Conservation (phyloP, 495 filamentous ascomycete species). For the Penicillium soppii region DNA sequence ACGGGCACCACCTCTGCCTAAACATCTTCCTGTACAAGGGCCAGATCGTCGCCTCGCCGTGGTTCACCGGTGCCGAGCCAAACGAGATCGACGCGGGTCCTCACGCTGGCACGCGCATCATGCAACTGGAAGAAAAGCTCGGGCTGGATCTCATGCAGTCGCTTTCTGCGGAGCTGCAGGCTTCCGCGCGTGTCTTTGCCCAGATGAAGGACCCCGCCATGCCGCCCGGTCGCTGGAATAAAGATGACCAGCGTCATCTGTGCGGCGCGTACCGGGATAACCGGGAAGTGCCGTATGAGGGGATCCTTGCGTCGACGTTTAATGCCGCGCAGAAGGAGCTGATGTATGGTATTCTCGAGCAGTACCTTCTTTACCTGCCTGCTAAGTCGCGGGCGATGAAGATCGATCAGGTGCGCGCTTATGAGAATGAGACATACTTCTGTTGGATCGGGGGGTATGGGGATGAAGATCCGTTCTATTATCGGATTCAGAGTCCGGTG, state of each 20-base stretch:
- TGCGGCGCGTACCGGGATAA: slow-evolving; percentile 77
- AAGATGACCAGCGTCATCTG: slow-evolving; percentile 69
- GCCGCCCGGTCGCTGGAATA: slow-evolving; percentile 70
- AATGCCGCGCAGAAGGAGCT: slow-evolving; percentile 45
- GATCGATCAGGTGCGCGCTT: slow-evolving; percentile 48
- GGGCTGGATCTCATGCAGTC: slow-evolving; percentile 68
- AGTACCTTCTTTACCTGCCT: slow-evolving; percentile 67
- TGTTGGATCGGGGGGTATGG: slow-evolving; percentile 70
- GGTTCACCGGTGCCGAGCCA: slow-evolving; percentile 77
- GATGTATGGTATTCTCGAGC: slow-evolving; percentile 54
- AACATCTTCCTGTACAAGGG: slow-evolving; percentile 60
- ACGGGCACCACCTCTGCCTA: slow-evolving; percentile 74
- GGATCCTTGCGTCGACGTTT: slow-evolving; percentile 49
- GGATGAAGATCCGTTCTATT: slow-evolving; percentile 72
- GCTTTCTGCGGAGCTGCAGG: slow-evolving; percentile 46
- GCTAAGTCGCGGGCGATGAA: slow-evolving; percentile 46
- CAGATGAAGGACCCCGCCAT: slow-evolving; percentile 58
- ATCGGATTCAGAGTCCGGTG: slow-evolving; percentile 71
- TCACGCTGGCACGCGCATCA: slow-evolving; percentile 57
- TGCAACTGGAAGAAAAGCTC: slow-evolving; percentile 62
- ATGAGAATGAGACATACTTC: slow-evolving; percentile 69
- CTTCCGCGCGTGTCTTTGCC: slow-evolving; percentile 54
- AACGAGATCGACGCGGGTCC: slow-evolving; percentile 68
- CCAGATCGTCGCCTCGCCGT: slow-evolving; percentile 65
- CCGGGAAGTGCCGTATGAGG: slow-evolving; percentile 72